phyloP scores from a whole-genome alignment of 2,329 filamentous ascomycete species.

The Cytospora mali region DNA sequence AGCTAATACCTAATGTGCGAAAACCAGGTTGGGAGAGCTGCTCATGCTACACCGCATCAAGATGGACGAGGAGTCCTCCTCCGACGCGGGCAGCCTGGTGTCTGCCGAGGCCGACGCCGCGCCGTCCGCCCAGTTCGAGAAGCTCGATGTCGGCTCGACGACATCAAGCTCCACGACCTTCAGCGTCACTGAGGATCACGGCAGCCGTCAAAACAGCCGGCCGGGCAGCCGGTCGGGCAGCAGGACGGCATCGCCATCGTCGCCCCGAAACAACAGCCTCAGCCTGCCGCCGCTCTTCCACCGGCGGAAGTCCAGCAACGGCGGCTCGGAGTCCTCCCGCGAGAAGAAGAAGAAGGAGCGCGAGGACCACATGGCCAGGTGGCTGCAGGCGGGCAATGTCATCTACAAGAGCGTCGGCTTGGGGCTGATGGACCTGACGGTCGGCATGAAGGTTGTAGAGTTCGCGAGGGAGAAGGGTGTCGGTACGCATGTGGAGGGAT shows the following conservation, averaged over 20 bases:
- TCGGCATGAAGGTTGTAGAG: slow-evolving; percentile 60
- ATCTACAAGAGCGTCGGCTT: slow-evolving; percentile 71
- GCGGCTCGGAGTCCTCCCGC: slow-evolving; percentile 28
- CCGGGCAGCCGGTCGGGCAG: slow-evolving; percentile 29
- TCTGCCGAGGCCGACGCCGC: slow-evolving; percentile 33
- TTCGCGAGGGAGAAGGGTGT: slow-evolving; percentile 58
- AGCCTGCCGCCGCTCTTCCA: slow-evolving; percentile 34
- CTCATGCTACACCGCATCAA: slow-evolving; percentile 58
- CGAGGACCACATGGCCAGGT: slow-evolving; percentile 55
- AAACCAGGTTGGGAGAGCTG: slow-evolving; percentile 71
- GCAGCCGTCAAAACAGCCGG: slow-evolving; percentile 13
- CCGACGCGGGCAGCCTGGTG: slow-evolving; percentile 22
- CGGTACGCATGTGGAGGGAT: slow-evolving; percentile 56
- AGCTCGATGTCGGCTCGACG: slow-evolving; percentile 34
- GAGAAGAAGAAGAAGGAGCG: slow-evolving; percentile 44
- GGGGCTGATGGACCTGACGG: slow-evolving; percentile 67
- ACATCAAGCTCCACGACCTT: slow-evolving; percentile 46
- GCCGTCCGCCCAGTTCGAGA: slow-evolving; percentile 42
- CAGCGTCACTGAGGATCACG: slow-evolving; percentile 29
- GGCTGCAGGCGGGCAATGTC: slow-evolving; percentile 65
- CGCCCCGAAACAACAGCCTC: slow-evolving; percentile 29
- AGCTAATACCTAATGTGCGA: not conserved
- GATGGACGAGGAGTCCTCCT: slow-evolving; percentile 42
- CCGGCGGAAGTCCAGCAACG: slow-evolving; percentile 37
- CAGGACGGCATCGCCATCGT: slow-evolving; percentile 29